phyloP scores from a whole-genome alignment of 176 grass and related monocot genomes.

The Microstegium vimineum region DNA sequence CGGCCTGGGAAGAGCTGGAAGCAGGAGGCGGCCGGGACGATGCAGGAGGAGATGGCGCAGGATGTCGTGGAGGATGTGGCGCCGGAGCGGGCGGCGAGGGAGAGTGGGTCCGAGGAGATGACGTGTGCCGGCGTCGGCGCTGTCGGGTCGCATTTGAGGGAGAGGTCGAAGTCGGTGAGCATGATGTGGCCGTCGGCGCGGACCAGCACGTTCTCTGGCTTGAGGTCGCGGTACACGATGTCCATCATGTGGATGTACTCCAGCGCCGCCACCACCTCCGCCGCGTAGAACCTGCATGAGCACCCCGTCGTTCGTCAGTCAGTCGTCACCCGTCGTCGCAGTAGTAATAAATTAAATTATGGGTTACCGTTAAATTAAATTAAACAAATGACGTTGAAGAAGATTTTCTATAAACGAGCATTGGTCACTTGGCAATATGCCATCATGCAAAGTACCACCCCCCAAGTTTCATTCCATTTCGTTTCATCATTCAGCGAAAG shows the following conservation, averaged over 20 bases:
- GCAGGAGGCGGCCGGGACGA: slow-evolving; percentile 74
- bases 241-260: slow-evolving; percentile 99
- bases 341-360: too few relatives aligned
- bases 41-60: slow-evolving; percentile 81
- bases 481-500: too few relatives aligned
- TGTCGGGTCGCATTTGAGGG: slow-evolving; percentile 81
- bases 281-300: slow-evolving; percentile 76
- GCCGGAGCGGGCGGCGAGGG: slow-evolving; percentile 27
- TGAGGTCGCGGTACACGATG: slow-evolving; percentile 94
- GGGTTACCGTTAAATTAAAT: too few relatives aligned
- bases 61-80: slow-evolving; percentile 24
- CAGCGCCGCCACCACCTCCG: slow-evolving; percentile 84
- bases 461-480: too few relatives aligned
- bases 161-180: slow-evolving; percentile 99
- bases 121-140: slow-evolving; percentile 74
- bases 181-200: slow-evolving; percentile 96
- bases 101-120: slow-evolving; percentile 61
- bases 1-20: slow-evolving; percentile 62
- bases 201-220: slow-evolving; percentile 97
- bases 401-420: too few relatives aligned
- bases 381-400: too few relatives aligned
- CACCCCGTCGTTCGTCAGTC: too few relatives aligned
- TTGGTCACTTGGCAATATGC: too few relatives aligned
- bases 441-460: too few relatives aligned
- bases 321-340: too few relatives aligned